Conservation (phyloP, 1,284 basidiomycete species). For the Ganoderma lingzhi region DNA sequence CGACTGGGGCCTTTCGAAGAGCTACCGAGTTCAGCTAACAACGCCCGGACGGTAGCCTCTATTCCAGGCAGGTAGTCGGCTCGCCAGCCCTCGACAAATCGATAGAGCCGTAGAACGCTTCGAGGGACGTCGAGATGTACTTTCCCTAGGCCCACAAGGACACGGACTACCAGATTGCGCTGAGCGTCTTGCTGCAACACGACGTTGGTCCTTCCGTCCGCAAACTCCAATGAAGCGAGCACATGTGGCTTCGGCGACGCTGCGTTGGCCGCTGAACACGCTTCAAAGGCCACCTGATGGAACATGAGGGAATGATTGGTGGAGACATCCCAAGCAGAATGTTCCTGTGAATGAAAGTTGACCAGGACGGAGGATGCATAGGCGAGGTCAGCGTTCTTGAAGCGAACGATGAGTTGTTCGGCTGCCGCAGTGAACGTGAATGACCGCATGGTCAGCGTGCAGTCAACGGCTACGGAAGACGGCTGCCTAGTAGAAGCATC, state of each 20-base stretch:
- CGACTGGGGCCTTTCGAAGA: constrained; percentile 40
- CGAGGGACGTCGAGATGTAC: constrained; percentile 73
- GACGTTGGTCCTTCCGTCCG: constrained; percentile 52
- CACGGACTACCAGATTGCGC: constrained; percentile 49
- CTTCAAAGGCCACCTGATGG: constrained; percentile 60
- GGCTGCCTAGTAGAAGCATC: constrained; percentile 1
- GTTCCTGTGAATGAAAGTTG: constrained; percentile 43
- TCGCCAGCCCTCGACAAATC: constrained; percentile 82
- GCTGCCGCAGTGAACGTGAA: constrained; percentile 63
- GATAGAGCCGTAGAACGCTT: constrained; percentile 79
- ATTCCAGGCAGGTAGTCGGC: constrained; percentile 78
- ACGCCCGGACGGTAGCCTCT: constrained; percentile 67
- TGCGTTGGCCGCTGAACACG: constrained; percentile 55
- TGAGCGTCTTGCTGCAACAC: constrained; percentile 54
- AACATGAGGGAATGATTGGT: constrained; percentile 58
- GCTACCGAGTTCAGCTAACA: constrained; percentile 68
- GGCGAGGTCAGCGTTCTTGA: constrained; percentile 52
- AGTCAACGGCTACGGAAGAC: constrained; percentile 32
- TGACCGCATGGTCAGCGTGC: constrained; percentile 35
- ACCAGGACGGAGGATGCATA: constrained; percentile 48
- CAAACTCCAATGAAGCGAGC: constrained; percentile 64
- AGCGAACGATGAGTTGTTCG: constrained; percentile 55
- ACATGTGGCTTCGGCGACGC: constrained; percentile 56
- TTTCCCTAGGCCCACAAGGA: constrained; percentile 53
- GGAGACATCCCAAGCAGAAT: constrained; percentile 45